Evolutionary conservation across 2,329 filamentous ascomycete species (phyloP), one percentile per base, ranked within the genome.

Genomic region (Fusarium algeriense): DNA sequence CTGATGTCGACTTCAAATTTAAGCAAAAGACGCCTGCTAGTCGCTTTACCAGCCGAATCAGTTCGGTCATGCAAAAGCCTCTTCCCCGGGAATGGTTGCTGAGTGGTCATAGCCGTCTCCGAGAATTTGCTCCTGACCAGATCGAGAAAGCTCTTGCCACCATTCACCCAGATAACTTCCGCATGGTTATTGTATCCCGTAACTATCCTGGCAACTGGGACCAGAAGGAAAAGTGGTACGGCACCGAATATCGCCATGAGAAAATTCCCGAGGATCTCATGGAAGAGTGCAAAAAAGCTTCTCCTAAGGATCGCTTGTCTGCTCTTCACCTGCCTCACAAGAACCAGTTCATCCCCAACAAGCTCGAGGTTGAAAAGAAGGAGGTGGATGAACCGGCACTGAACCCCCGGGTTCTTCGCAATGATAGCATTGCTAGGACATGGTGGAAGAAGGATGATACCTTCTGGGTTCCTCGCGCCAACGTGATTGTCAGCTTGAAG

Each of bases 371-470:
- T 4, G 94, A 98, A 80, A 97, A 96, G 86, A 97, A 94, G 81
- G 93, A 97, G 37, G 88, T 96, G n/a, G 86, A 90, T 32, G 89
- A 93, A 73, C 92, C 94, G 3, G 85, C 91, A 1, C 87, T 92
- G 60, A 86, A 90, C 1, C 96, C 96, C 0, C 92, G 91, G 67
- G 85, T 99, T 26, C 91, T 99, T 69, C 91, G 95, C 73, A 94
- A 97, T 75, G 95, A 98, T 73, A 86, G 91, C 9, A 84, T 90
- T 37, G 90, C 93, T 2, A 90, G 95, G 30, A 92, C 93, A 5
- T 99, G 96, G 96, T 98, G 91, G 85, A 99, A 99, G 85, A 98
- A 98, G 82, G 96, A 99, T 76, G 96, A 99, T 75, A 94, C 91
- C 1, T 99, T 98, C 81, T 98, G 95, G 95, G 95, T 98, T 12